Percentiles rank a stretch among this genome's conserved stretches.
Evolutionary conservation across 306 rosid genomes (phyloP).

Genomic region (Luffa acutangula): DNA sequence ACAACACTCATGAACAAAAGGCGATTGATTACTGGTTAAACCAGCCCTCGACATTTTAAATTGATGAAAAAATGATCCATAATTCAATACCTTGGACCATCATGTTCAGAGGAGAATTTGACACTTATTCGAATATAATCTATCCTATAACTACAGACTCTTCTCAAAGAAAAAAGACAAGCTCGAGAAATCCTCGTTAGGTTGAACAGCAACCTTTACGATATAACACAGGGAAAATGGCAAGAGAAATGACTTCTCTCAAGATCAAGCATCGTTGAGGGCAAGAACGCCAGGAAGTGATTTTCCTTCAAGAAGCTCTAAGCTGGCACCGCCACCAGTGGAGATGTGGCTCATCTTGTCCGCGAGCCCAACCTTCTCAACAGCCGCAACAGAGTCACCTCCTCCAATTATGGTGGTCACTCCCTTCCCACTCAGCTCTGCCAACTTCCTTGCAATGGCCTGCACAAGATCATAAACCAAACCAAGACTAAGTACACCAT

Average conservation of each 20-base stretch:
- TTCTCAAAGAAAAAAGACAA: background rate
- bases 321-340: constrained; percentile 98
- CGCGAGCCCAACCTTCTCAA: constrained; percentile 87
- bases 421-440: constrained; percentile 79
- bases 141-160: background rate
- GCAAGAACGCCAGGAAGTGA: constrained; percentile 92
- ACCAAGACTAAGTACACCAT: background rate
- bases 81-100: background rate
- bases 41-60: background rate
- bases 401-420: constrained; percentile 96
- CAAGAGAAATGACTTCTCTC: background rate
- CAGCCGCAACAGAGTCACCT: constrained; percentile 96
- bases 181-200: background rate
- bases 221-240: background rate
- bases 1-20: background rate
- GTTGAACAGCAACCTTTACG: background rate
- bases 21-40: background rate
- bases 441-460: constrained; percentile 82
- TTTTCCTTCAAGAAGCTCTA: constrained; percentile 98
- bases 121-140: constrained; percentile 1
- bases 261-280: constrained; percentile 60
- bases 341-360: constrained; percentile 98
- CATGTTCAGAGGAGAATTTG: background rate
- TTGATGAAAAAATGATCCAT: background rate
- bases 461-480: constrained; percentile 14